Base-by-base conservation (phyloP, 1,284 basidiomycete genomes). In the Tylopilus sp. region DNA sequence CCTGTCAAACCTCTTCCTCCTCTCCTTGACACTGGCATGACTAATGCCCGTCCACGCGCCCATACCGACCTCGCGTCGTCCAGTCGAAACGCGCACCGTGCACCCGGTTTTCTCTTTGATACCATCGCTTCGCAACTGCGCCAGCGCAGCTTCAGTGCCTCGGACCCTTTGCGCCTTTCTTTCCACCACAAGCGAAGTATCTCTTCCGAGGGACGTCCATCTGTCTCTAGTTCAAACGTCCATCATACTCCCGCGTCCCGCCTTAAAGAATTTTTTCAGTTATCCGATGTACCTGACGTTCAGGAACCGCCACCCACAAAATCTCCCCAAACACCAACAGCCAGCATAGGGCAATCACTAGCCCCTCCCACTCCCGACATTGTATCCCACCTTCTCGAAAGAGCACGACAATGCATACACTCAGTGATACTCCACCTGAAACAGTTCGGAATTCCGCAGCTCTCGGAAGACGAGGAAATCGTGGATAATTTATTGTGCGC, bases 321-420 rank as follows among this genome's bases (percentile, higher is more conserved):
- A 2, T 52, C 66, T 56, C 24, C 64, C 24, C 60, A 24, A 13
- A 57, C 60, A 44, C 60, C 52, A 3, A 6, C 57, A 5, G n/a
- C 39, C 24, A 57, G 55, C 54, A 38, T 58, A 38, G 62, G 41
- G 1, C 60, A 62, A 29, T 55, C 64, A 10, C 47, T 69, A 13
- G 26, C 60, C 38, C 63, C 68, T 5, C 64, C 68, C n/a, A 19
- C 59, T 19, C 75, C 75, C 4, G 70, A 75, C 51, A 65, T 70
- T 24, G 74, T 79, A 49, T 69, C 78, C 1, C 70, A 77, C 36
- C 74, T 77, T 56, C 56, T 79, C 26, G 60, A 79, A 44, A 69
- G 63, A 32, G 59, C 74, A 47, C 69, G 51, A 16, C 56, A 64
- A 24, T 69, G 65, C 66, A 78, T 79, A 67, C 68, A 70, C 53